A percentile compares a stretch with the other conserved stretches of the same genome.
phyloP scores from a whole-genome alignment of 192 early-diverging fungal species.

The Linnemannia schmuckeri region DNA sequence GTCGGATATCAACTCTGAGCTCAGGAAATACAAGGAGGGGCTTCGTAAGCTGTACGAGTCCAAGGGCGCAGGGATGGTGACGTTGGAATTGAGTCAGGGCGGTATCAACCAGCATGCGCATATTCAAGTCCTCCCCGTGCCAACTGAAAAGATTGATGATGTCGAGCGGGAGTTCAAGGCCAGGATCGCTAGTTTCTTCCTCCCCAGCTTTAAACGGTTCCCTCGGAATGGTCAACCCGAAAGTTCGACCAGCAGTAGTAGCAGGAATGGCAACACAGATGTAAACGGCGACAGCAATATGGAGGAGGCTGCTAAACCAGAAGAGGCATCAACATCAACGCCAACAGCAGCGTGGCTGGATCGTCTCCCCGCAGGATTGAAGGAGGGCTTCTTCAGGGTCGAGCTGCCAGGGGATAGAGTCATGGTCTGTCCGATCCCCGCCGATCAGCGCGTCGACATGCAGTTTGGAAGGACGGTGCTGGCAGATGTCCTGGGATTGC shows the following conservation, averaged over 20 bases:
- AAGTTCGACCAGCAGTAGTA: background rate
- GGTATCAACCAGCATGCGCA: constrained; percentile 72
- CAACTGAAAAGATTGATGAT: constrained; percentile 47
- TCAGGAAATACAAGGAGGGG: constrained; percentile 69
- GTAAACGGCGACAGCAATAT: background rate
- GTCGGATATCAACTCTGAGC: constrained; percentile 58
- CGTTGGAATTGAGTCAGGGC: constrained; percentile 80
- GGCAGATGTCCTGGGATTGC: constrained; percentile 72
- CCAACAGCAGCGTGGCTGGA: constrained; percentile 23
- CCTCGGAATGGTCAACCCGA: background rate
- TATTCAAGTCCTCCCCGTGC: constrained; percentile 78
- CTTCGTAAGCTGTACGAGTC: constrained; percentile 67
- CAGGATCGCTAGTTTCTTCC: constrained; percentile 28
- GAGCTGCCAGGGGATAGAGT: constrained; percentile 65
- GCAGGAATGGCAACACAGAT: background rate
- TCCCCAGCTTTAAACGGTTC: background rate
- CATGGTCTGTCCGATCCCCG: constrained; percentile 61
- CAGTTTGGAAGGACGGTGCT: constrained; percentile 84
- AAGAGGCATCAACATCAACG: background rate
- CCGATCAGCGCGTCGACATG: constrained; percentile 70
- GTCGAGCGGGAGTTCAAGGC: constrained; percentile 33
- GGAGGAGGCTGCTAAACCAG: background rate
- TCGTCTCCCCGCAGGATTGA: constrained; percentile 2
- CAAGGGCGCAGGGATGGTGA: constrained; percentile 75
- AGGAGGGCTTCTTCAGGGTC: constrained; percentile 64